Evolutionary conservation across 1,284 basidiomycete species (phyloP), one percentile per base, ranked within the genome.

Genomic region (Trichosporon inkin): DNA sequence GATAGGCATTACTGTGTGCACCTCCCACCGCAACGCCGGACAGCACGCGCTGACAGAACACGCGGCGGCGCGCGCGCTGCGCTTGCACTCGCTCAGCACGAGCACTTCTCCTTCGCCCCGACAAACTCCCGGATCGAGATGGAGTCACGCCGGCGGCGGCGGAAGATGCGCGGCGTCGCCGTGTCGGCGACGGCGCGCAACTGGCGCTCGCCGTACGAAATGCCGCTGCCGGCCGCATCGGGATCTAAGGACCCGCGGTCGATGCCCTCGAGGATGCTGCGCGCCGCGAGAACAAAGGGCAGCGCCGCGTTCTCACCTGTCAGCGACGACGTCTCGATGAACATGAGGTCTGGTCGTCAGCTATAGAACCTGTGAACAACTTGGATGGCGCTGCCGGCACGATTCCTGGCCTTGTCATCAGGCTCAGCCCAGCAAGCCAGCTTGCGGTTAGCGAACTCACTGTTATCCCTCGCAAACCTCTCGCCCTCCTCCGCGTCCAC

Each of bases 401-500:
- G n/a, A n/a, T n/a, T n/a, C n/a, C n/a, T n/a, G n/a, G n/a, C n/a
- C n/a, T n/a, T n/a, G n/a, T n/a, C n/a, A n/a, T n/a, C n/a, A n/a
- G n/a, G n/a, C n/a, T n/a, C n/a, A n/a, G n/a, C n/a, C n/a, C n/a
- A n/a, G n/a, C n/a, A n/a, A n/a, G n/a, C n/a, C n/a, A n/a, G n/a
- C n/a, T n/a, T n/a, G n/a, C n/a, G n/a, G 8, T 3, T 17, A 11
- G 14, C 8, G 47, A 20, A 72, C 78, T 62, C 52, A 92, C 92
- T 88, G 73, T 98, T 92, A 75, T 94, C 90, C 57, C 91, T 87
- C 22, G 95, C 95, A 92, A 92, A 99, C 71, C 85, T 83, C 71
- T 89, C 91, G 8, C 92, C 95, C 79, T 99, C 95, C 17, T 88
- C 83, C 84, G 90, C 95, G 68, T 94, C 90, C 20, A 99, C 93